phyloP scores from a whole-genome alignment of 1,284 basidiomycete species.

The Trichosporon coremiiforme region DNA sequence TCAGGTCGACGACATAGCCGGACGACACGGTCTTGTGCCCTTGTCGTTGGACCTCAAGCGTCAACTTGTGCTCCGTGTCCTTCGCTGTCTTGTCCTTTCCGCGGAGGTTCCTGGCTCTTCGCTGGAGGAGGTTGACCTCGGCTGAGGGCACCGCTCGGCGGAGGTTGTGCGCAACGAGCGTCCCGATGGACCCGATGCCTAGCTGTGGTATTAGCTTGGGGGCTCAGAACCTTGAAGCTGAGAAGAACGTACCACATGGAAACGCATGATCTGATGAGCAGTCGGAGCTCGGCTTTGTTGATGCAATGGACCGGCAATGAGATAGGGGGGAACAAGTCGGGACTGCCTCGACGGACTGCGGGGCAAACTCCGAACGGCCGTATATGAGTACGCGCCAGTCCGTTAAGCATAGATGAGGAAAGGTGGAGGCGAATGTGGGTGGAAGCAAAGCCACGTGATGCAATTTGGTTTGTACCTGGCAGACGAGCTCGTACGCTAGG shows the following conservation, averaged over 20 bases:
- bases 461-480: neutral
- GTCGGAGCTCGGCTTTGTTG: constrained; percentile 2
- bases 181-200: constrained; percentile 78
- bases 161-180: constrained; percentile 75
- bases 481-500: neutral
- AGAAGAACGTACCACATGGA: constrained; percentile 47
- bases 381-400: neutral
- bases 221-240: too few species aligned
- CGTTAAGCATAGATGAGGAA: too few species aligned
- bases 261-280: constrained; percentile 38
- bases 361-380: constrained; percentile 18
- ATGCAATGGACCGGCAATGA: constrained; percentile 4
- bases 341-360: neutral
- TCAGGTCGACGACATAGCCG: constrained; percentile 36
- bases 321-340: neutral
- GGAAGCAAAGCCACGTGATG: constrained; percentile 20
- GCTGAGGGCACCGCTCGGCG: constrained; percentile 61
- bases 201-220: constrained; percentile 49
- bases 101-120: neutral
- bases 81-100: neutral
- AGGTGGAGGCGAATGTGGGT: neutral
- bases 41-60: constrained; percentile 23
- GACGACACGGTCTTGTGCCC: constrained; percentile 30
- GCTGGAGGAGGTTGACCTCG: constrained; percentile 66
- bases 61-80: neutral